These are phyloP conservation scores for Yamadazyma kanchanaburiensis DNA, from an alignment of 1,139 yeast genomes.

Conservation along the genomic window DNA sequence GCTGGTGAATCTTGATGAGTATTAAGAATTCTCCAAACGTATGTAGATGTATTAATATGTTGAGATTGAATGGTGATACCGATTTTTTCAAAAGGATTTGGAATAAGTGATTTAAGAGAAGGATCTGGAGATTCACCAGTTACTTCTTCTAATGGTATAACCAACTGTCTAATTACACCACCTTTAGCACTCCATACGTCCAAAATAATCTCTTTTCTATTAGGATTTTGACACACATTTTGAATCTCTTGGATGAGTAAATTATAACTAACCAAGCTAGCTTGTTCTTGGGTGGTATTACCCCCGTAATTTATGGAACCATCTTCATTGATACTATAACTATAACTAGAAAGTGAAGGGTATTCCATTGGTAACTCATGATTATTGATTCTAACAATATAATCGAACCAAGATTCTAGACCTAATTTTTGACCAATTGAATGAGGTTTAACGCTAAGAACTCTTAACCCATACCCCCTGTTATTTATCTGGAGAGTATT, in stretches of 20 bases:
- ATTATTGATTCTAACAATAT: conserved; percentile 72
- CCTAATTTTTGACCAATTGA: conserved; percentile 36
- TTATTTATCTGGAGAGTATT: conserved; percentile 37
- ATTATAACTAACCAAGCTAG: conserved; percentile 34
- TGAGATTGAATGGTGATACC: conserved; percentile 78
- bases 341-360: conserved; percentile 28
- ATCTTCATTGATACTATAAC: conserved; percentile 40
- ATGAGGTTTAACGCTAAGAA: conserved; percentile 38
- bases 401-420: conserved; percentile 85
- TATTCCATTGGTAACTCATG: conserved; percentile 59
- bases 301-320: conserved; percentile 42
- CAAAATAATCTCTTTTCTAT: conserved; percentile 43
- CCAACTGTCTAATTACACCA: conserved; percentile 55
- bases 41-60: conserved; percentile 71
- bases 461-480: conserved; percentile 42
- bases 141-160: conserved; percentile 33
- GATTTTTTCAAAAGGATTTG: conserved; percentile 28
- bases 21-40: conserved; percentile 82
- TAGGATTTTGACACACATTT: conserved; percentile 20
- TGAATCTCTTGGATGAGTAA: conserved; percentile 32
- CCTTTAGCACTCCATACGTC: conserved; percentile 93
- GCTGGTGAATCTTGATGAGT: conserved; percentile 84
- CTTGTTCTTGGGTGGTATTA: conserved; percentile 33
- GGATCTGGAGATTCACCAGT: not conserved
- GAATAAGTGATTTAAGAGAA: conserved; percentile 10